Evolutionary conservation across 208 protist species (phyloP), one percentile per base, ranked within the genome.

Genomic region (Crithidia fasciculata): DNA sequence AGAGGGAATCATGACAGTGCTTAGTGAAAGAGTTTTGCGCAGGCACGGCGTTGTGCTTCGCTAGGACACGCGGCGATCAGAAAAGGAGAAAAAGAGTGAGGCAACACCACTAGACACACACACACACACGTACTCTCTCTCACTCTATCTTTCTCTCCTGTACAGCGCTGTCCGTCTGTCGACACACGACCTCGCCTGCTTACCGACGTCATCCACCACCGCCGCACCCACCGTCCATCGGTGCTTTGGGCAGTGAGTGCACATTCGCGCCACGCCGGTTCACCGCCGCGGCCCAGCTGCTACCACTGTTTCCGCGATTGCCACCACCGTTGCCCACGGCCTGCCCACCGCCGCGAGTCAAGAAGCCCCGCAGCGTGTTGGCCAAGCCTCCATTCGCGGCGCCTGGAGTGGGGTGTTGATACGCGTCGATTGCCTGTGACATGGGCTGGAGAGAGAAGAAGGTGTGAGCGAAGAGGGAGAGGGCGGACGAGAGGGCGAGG

Each of bases 391-490:
- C 50, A 52, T 54, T 62, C 9, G 53, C 54, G 10, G 54, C 59
- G 28, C 60, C 50, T 39, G 56, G 72, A 12, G 59, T 58, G 0
- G 77, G 75, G 18, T 59, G 16, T 12, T 69, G 74, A 64, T 81
- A 83, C 52, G 82, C 75, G 18, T 92, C 78, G 9, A 87, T 59
- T n/a, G 87, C 77, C 36, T 86, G 60, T 7, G 59, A 36, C 28
- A 87, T 39, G 6, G 89, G 82, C 44, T 81, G 53, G 10, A 83
- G 72, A 44, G 89, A 87, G 55, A 96, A 82, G 16, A 96, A 55
- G 0, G 82, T 93, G n/a, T 62, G 45, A 53, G 92, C 69, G 62
- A 96, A 96, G 9, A 96, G 73, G 28, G 82, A 61, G n/a, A 94
- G 44, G 3, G 69, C 43, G 13, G 72, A 55, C 57, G 76, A 70